phyloP scores from a whole-genome alignment of 2,329 filamentous ascomycete genomes.

The Blastomyces percursus region DNA sequence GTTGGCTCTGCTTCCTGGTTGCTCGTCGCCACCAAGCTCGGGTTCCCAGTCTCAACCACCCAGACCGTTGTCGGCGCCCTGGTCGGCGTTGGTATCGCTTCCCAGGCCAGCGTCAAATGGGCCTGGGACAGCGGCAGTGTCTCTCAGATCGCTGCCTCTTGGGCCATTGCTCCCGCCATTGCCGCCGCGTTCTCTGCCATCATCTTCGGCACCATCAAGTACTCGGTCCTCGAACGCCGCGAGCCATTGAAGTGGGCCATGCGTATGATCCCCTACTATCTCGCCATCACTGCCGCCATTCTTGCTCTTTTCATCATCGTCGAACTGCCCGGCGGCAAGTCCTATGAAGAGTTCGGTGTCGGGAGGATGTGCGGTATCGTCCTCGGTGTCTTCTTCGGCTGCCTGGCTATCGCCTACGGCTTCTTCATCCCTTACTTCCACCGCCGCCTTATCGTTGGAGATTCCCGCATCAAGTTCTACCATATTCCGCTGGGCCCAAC shows the following conservation, averaged over 20 bases:
- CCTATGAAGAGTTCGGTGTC: conserved; percentile 22
- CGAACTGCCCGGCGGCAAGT: conserved; percentile 28
- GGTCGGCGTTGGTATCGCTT: conserved; percentile 24
- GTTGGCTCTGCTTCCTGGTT: conserved; percentile 31
- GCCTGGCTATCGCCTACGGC: conserved; percentile 21
- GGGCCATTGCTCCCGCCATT: conserved; percentile 41
- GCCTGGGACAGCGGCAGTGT: conserved; percentile 37
- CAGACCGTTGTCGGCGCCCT: conserved; percentile 33
- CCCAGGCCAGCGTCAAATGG: conserved; percentile 29
- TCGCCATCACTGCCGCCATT: conserved; percentile 39
- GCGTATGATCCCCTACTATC: conserved; percentile 40
- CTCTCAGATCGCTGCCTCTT: conserved; percentile 39
- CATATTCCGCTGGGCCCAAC: conserved; percentile 32
- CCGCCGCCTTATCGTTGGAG: conserved; percentile 25
- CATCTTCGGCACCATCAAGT: conserved; percentile 42
- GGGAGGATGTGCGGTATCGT: conserved; percentile 22
- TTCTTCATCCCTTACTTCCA: conserved; percentile 32
- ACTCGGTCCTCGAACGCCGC: conserved; percentile 39
- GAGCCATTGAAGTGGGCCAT: conserved; percentile 42
- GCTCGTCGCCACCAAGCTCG: conserved; percentile 25
- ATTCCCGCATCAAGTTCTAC: conserved; percentile 23
- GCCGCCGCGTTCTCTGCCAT: conserved; percentile 39
- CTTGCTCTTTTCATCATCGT: conserved; percentile 50
- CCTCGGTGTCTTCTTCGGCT: conserved; percentile 26
- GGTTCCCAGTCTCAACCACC: conserved; percentile 34